Evolutionary conservation across 164 flowering plant genomes (phyloP), one percentile per base, ranked within the genome.

Genomic region (Magnolia kwangsiensis): DNA sequence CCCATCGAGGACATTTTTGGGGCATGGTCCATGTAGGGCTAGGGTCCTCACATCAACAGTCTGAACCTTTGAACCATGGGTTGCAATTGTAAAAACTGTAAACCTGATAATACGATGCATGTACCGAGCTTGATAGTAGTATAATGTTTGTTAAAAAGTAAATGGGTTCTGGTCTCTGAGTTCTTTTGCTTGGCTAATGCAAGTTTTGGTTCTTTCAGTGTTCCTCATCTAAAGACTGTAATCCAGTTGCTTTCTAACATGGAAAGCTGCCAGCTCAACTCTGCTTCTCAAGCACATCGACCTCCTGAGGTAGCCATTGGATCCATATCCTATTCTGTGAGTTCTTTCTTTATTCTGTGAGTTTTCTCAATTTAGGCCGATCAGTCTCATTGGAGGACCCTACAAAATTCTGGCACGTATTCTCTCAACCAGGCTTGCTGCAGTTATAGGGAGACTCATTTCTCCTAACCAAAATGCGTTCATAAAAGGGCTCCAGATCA

Each of bases 171-270:
- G 71, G 18, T 64, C 50, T n/a, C 63, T 77, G 5, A 13, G n/a
- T 31, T 50, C 21, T 58, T 58, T 21, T 1, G 24, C 20, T 72
- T 31, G 64, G n/a, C 65, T 80, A 63, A 73, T 31, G 51, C 9
- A 29, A 1, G n/a, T 49, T 79, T 27, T 76, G 45, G 51, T 67
- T 78, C 50, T 75, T 85, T 77, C 92, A 94, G 98, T 81, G 86
- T 87, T 78, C 91, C 94, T 78, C 94, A 90, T 82, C 85, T 94
- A 51, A 80, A 87, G 74, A 88, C 93, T n/a, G 94, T 88, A 31
- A 77, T 74, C 50, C 94, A 90, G 80, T 80, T 92, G 75, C 93
- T 92, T 50, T 81, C 82, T 51, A 88, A 91, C 69, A 92, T 94
- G 85, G 97, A 94, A 80, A 90, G 83, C 83, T 78, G 80, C 83